phyloP scores from a whole-genome alignment of 2,329 filamentous ascomycete genomes.

The Endocalyx cinctus region DNA sequence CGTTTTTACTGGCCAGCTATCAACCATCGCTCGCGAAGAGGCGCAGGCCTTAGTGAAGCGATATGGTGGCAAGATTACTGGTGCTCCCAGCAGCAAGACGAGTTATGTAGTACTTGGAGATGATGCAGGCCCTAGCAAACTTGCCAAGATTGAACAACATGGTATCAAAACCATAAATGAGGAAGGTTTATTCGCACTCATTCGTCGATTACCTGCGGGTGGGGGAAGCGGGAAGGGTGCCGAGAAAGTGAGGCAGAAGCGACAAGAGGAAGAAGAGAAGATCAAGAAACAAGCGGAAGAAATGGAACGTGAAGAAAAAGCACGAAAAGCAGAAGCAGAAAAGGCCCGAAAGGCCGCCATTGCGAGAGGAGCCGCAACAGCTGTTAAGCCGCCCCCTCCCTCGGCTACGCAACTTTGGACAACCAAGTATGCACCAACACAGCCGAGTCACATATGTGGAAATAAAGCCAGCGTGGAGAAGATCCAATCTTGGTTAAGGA shows the following conservation, averaged over 20 bases:
- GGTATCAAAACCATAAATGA: constrained; percentile 92
- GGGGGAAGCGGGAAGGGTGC: constrained; percentile 87
- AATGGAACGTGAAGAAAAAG: constrained; percentile 78
- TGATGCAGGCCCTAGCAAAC: constrained; percentile 90
- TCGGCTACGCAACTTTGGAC: constrained; percentile 75
- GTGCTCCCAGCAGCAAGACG: constrained; percentile 84
- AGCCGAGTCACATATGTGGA: constrained; percentile 84
- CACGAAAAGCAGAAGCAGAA: constrained; percentile 45
- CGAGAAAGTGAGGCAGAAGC: constrained; percentile 79
- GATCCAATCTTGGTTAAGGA: constrained; percentile 80
- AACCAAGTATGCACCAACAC: constrained; percentile 86
- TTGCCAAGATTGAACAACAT: constrained; percentile 75
- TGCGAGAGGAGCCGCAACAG: constrained; percentile 32
- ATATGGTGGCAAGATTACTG: constrained; percentile 88
- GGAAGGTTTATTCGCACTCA: constrained; percentile 82
- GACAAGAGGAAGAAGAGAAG: constrained; percentile 78
- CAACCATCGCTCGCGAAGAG: constrained; percentile 77
- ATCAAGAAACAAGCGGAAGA: constrained; percentile 74
- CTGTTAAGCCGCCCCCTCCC: constrained; percentile 33
- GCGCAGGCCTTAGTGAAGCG: constrained; percentile 82
- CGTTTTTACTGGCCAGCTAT: constrained; percentile 88
- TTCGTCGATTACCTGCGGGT: constrained; percentile 73
- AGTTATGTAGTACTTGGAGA: constrained; percentile 86
- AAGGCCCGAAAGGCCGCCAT: constrained; percentile 50
- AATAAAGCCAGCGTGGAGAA: constrained; percentile 90